Evolutionary conservation across 2,329 filamentous ascomycete species (phyloP).

Genomic region (Didymella pinodella): DNA sequence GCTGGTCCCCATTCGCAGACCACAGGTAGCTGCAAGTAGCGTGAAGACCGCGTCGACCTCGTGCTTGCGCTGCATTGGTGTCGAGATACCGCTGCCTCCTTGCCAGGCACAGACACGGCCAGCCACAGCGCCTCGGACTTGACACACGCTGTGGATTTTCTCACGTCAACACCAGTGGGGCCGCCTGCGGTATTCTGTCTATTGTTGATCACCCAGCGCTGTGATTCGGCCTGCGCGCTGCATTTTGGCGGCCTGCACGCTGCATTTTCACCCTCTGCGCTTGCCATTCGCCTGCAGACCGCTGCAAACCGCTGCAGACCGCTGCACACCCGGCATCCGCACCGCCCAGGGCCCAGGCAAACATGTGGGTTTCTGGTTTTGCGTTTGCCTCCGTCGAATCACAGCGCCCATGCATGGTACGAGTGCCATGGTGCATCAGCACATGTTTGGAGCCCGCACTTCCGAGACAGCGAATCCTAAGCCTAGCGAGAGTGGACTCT

Average conservation of each 20-base stretch:
- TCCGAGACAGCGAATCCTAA: constrained; percentile 12
- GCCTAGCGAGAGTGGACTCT: constrained; percentile 5
- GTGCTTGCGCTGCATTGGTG: background rate
- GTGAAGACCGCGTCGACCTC: constrained; percentile 13
- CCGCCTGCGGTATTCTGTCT: background rate
- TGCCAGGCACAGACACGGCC: constrained; percentile 5
- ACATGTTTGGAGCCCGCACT: constrained; percentile 18
- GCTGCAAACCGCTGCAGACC: constrained; percentile 19
- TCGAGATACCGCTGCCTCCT: constrained; percentile 17
- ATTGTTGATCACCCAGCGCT: constrained; percentile 14
- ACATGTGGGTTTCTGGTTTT: constrained; percentile 18
- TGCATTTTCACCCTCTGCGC: constrained; percentile 17
- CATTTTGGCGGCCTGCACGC: constrained; percentile 18
- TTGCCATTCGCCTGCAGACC: constrained; percentile 27
- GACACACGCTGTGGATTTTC: constrained; percentile 7
- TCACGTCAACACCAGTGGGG: constrained; percentile 2
- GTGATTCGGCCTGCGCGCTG: constrained; percentile 30
- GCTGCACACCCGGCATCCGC: constrained; percentile 5
- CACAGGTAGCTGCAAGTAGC: constrained; percentile 14
- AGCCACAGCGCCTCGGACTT: constrained; percentile 12
- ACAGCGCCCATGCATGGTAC: constrained; percentile 6
- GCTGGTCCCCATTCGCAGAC: constrained; percentile 9
- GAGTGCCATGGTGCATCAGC: constrained; percentile 21
- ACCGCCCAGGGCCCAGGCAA: constrained; percentile 10
- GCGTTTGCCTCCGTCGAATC: constrained; percentile 13